These are phyloP conservation scores for Phaeodactylum tricornutum DNA, from an alignment of 108 stramenopile species.

Conservation along the genomic window DNA sequence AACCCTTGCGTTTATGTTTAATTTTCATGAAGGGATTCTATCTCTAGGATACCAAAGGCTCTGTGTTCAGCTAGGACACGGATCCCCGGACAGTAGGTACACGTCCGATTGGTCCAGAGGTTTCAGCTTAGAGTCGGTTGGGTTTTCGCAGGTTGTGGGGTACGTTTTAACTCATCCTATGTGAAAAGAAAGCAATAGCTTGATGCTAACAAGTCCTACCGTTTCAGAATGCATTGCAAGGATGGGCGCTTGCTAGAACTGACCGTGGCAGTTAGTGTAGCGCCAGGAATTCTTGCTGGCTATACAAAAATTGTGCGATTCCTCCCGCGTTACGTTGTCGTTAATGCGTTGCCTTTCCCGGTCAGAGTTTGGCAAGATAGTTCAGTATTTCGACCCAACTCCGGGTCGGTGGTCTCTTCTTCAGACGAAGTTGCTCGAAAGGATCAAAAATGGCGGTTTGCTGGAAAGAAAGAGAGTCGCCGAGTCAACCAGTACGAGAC, in stretches of 20 bases:
- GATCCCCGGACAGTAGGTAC: slow-evolving; percentile 25
- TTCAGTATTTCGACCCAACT: slow-evolving; percentile 55
- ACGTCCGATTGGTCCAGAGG: slow-evolving; percentile 76
- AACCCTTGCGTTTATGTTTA: slow-evolving; percentile 89
- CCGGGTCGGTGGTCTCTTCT: slow-evolving; percentile 4
- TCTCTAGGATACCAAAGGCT: slow-evolving; percentile 63
- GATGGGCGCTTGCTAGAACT: slow-evolving; percentile 80
- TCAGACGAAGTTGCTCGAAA: slow-evolving; percentile 3
- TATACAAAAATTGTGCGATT: slow-evolving; percentile 95
- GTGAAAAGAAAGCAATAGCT: neutral
- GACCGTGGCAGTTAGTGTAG: slow-evolving; percentile 68
- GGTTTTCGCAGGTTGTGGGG: slow-evolving; percentile 88
- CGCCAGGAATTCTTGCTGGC: slow-evolving; percentile 80
- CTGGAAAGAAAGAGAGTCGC: slow-evolving; percentile 12
- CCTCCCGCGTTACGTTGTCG: slow-evolving; percentile 79
- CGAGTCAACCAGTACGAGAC: slow-evolving; percentile 54
- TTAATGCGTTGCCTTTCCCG: slow-evolving; percentile 61
- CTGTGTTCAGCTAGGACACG: slow-evolving; percentile 64
- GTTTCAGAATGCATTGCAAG: slow-evolving; percentile 66
- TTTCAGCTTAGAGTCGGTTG: slow-evolving; percentile 89
- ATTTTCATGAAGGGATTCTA: slow-evolving; percentile 68
- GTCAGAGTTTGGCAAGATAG: slow-evolving; percentile 89
- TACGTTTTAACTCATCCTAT: slow-evolving; percentile 22
- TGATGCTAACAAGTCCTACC: neutral
- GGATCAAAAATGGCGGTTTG: slow-evolving; percentile 39